phyloP scores from a whole-genome alignment of 2,329 filamentous ascomycete species.

The Apiospora sp. region DNA sequence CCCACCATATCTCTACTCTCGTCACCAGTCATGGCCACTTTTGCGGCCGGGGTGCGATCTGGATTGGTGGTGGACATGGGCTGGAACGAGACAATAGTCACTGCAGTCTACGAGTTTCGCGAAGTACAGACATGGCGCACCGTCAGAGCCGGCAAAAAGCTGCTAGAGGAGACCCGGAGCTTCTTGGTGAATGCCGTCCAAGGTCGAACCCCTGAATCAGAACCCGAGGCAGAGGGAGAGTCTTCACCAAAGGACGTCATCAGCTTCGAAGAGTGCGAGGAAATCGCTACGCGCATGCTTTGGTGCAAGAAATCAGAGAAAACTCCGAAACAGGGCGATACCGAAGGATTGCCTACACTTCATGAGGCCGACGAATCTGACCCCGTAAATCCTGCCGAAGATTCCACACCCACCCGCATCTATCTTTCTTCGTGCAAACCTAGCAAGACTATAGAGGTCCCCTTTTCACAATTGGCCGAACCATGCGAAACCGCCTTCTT shows the following conservation, averaged over 20 bases:
- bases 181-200: conserved; percentile 60
- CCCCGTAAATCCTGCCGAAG: conserved; percentile 39
- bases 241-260: conserved; percentile 47
- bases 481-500: conserved; percentile 82
- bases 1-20: conserved; percentile 85
- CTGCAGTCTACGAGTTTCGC: conserved; percentile 88
- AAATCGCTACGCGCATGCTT: conserved; percentile 75
- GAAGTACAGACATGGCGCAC: conserved; percentile 77
- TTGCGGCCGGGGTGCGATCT: conserved; percentile 85
- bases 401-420: conserved; percentile 50
- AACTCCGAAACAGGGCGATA: conserved; percentile 35
- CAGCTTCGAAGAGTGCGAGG: conserved; percentile 82
- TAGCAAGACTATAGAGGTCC: conserved; percentile 66
- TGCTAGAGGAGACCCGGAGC: conserved; percentile 75
- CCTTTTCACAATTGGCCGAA: conserved; percentile 74
- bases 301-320: conserved; percentile 71
- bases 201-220: conserved; percentile 37
- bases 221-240: conserved; percentile 39
- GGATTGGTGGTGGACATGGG: conserved; percentile 89
- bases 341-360: conserved; percentile 57
- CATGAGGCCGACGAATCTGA: conserved; percentile 62
- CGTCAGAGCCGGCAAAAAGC: conserved; percentile 74
- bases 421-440: conserved; percentile 56
- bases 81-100: conserved; percentile 89
- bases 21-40: conserved; percentile 74